Percentiles rank a stretch among this genome's conserved stretches.
Evolutionary conservation across 2,329 filamentous ascomycete genomes (phyloP).

Genomic region (Cladosporium sphaerospermum): DNA sequence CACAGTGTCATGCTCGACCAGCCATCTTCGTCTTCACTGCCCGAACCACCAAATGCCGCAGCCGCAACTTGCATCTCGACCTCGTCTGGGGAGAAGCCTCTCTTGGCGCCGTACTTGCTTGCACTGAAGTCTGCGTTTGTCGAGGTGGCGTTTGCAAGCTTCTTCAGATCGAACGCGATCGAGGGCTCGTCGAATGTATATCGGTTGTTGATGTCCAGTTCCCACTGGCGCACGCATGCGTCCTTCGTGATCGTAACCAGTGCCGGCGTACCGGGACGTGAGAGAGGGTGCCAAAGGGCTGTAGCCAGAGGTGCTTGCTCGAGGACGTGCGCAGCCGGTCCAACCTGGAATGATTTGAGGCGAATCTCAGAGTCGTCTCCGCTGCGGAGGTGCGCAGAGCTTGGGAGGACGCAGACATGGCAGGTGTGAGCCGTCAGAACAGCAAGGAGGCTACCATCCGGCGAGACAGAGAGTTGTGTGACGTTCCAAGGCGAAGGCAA

Average conservation of each 20-base stretch:
- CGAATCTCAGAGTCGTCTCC: conserved; percentile 64
- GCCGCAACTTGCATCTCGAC: conserved; percentile 93
- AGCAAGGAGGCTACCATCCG: conserved; percentile 72
- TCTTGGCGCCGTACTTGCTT: conserved; percentile 65
- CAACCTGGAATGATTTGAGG: conserved; percentile 83
- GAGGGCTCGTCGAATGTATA: conserved; percentile 82
- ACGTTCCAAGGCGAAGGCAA: conserved; percentile 76
- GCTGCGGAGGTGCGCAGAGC: conserved; percentile 67
- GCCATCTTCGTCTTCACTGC: conserved; percentile 52
- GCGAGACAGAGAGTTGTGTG: conserved; percentile 77
- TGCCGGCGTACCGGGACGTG: conserved; percentile 65
- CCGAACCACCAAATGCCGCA: conserved; percentile 75
- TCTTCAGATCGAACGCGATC: conserved; percentile 80
- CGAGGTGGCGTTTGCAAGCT: conserved; percentile 76
- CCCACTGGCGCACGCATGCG: conserved; percentile 84
- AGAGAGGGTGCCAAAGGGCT: conserved; percentile 86
- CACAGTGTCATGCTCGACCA: conserved; percentile 97
- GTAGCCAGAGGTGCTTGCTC: conserved; percentile 75
- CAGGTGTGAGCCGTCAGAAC: conserved; percentile 83
- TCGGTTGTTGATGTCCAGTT: conserved; percentile 73
- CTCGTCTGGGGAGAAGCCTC: conserved; percentile 78
- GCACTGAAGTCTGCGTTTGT: conserved; percentile 78
- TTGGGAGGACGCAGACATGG: conserved; percentile 79
- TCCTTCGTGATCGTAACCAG: conserved; percentile 85
- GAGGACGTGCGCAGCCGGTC: conserved; percentile 84